Evolutionary conservation across 2,329 filamentous ascomycete genomes (phyloP), one percentile per base, ranked within the genome.

Genomic region (Plectosphaerella plurivora): DNA sequence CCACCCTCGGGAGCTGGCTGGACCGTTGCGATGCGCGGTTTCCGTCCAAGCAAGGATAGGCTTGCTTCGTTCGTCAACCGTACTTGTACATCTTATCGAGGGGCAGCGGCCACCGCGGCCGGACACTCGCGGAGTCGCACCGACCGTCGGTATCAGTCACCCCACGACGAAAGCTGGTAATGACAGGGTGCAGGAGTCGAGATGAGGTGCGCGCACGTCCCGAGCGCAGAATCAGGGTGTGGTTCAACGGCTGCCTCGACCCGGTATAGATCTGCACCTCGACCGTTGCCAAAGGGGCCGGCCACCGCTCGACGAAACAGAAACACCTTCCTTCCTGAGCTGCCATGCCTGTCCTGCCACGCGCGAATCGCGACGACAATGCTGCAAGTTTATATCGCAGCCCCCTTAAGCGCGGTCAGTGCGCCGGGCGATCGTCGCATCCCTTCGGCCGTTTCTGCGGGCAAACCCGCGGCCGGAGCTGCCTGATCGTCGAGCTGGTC

Each of bases 281-380:
- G 41, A 44, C 41, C 41, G 41, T 44, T 44, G 41, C 8, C 28
- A 33, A 12, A 33, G 28, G 11, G 28, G 28, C 11, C 28, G 28
- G 28, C 11, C 28, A 12, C 28, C 28, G 28, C 28, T 33, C 8
- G 28, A 33, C 28, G 28, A 33, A 33, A 33, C 28, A 33, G 28
- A 33, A 33, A 33, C 28, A 33, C 28, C 28, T 33, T 33, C 28
- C 28, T 33, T 12, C 4, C 28, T 33, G 28, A 33, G 28, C 28
- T 33, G 28, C 28, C 28, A 42, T 51, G 33, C 16, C 41, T 28
- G 39, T 55, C 53, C 52, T 47, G 44, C 50, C 25, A 20, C 47
- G 49, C 53, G 14, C 11, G 16, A 16, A 22, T 33, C 25, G 36
- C 20, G 25, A 28, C 20, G 49, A 47, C 25, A 46, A 20, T 20